phyloP scores from a whole-genome alignment of 176 grass and related monocot genomes.

The Pontederia paniculata region DNA sequence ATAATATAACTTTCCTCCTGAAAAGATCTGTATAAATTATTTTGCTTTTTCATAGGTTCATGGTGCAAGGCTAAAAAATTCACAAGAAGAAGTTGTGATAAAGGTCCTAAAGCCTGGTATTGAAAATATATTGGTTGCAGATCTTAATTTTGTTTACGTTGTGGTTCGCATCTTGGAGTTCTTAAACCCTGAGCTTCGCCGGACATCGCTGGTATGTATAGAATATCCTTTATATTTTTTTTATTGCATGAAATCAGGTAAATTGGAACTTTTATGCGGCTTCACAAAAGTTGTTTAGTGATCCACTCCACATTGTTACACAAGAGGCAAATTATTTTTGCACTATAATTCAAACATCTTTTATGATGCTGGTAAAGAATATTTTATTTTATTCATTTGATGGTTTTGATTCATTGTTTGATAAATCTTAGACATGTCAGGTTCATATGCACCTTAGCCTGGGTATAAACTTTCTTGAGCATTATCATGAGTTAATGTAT shows the following conservation, averaged over 20 bases:
- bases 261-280: too few species aligned
- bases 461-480: too few species aligned
- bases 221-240: background rate
- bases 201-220: slow-evolving; percentile 63
- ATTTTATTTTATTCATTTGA: too few species aligned
- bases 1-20: slow-evolving; percentile 2
- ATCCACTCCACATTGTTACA: too few species aligned
- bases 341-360: too few species aligned
- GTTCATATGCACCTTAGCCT: too few species aligned
- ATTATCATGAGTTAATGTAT: too few species aligned
- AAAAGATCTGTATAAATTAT: slow-evolving; percentile 5
- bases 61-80: slow-evolving; percentile 80
- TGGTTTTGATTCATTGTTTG: too few species aligned
- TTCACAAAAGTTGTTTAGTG: too few species aligned
- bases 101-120: slow-evolving; percentile 94
- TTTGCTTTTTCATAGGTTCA: slow-evolving; percentile 57
- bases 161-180: slow-evolving; percentile 88
- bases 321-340: too few species aligned
- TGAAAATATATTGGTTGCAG: slow-evolving; percentile 86
- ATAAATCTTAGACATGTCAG: too few species aligned
- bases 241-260: background rate
- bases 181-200: slow-evolving; percentile 78
- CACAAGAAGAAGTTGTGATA: slow-evolving; percentile 91
- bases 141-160: slow-evolving; percentile 91
- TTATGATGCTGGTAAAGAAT: too few species aligned